phyloP scores from a whole-genome alignment of 805 yeast genomes.

The Millerozyma acaciae region DNA sequence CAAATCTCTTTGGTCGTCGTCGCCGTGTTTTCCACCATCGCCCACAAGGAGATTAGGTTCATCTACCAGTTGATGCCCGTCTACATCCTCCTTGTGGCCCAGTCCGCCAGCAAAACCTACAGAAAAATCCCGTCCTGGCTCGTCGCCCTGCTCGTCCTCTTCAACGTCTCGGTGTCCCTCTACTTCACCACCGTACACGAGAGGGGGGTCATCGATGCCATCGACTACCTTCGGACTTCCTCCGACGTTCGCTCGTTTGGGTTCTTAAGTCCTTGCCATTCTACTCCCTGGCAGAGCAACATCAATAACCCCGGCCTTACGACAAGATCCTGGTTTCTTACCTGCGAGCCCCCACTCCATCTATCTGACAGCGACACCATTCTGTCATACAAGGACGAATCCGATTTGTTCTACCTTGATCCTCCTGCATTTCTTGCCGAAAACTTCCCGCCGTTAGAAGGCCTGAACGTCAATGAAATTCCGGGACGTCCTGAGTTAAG shows the following conservation, averaged over 20 bases:
- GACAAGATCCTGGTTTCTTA: constrained; percentile 60
- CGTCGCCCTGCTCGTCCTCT: constrained; percentile 19
- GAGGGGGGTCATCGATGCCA: constrained; percentile 75
- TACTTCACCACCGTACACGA: constrained; percentile 73
- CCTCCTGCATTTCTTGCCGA: constrained; percentile 52
- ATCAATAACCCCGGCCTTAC: constrained; percentile 53
- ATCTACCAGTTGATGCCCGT: constrained; percentile 82
- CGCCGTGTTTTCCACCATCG: constrained; percentile 55
- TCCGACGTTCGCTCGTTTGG: constrained; percentile 55
- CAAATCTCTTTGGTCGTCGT: constrained; percentile 41
- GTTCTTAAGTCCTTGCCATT: constrained; percentile 92
- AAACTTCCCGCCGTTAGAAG: background rate
- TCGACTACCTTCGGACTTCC: constrained; percentile 44
- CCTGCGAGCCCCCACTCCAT: constrained; percentile 88
- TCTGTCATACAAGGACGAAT: constrained; percentile 68
- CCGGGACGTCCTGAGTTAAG: background rate
- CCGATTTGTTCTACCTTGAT: constrained; percentile 74
- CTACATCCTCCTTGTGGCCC: constrained; percentile 49
- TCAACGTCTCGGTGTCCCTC: constrained; percentile 41
- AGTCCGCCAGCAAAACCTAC: constrained; percentile 20
- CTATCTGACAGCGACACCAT: constrained; percentile 24
- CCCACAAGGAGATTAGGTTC: constrained; percentile 90
- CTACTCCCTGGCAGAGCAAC: constrained; percentile 92
- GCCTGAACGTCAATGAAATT: background rate
- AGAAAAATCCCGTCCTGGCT: constrained; percentile 3